phyloP scores from a whole-genome alignment of 2,329 filamentous ascomycete species.

The Penicillium psychrosexuale region DNA sequence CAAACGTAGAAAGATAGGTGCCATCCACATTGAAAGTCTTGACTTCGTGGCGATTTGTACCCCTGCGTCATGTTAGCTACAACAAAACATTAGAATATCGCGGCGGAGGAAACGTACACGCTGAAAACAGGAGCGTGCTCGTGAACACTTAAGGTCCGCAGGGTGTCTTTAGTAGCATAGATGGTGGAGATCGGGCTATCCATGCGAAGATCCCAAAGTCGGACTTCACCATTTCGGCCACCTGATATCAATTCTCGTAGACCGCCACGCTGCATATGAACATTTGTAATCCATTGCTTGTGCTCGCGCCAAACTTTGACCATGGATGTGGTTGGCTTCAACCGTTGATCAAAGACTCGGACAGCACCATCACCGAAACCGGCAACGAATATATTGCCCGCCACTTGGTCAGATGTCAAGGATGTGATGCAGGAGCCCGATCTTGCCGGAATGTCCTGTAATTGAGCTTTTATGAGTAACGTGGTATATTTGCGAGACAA shows the following conservation, averaged over 20 bases:
- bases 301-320: constrained; percentile 97
- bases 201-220: constrained; percentile 93
- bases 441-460: constrained; percentile 80
- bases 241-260: constrained; percentile 87
- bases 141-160: constrained; percentile 85
- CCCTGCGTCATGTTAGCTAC: constrained; percentile 53
- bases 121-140: constrained; percentile 96
- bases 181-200: constrained; percentile 72
- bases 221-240: constrained; percentile 88
- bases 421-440: constrained; percentile 95
- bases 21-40: constrained; percentile 91
- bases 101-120: constrained; percentile 59
- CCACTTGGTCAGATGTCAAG: constrained; percentile 94
- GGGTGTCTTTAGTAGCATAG: constrained; percentile 69
- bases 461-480: neutral
- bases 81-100: neutral
- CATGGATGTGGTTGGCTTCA: constrained; percentile 84
- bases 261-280: constrained; percentile 94
- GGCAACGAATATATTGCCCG: constrained; percentile 91
- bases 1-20: constrained; percentile 72
- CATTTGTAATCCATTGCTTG: constrained; percentile 90
- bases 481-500: neutral
- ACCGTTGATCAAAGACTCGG: constrained; percentile 85
- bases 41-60: constrained; percentile 81
- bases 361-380: constrained; percentile 95